Conservation (phyloP, 2,329 filamentous ascomycete species). For the Hymenoscyphus scutula region DNA sequence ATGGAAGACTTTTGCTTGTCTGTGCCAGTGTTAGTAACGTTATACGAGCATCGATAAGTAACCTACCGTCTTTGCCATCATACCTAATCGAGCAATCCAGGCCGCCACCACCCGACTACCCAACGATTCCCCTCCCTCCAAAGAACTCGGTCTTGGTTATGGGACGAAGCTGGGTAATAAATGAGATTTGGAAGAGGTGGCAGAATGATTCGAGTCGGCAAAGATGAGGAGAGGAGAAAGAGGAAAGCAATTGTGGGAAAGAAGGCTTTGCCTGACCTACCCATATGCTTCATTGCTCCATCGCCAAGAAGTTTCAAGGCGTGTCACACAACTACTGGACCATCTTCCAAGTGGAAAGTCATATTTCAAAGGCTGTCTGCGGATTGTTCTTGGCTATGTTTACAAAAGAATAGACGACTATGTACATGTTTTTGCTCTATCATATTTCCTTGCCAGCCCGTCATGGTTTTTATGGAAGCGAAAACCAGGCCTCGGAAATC, state of each 20-base stretch:
- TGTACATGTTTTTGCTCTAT: neutral
- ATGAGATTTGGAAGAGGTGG: neutral
- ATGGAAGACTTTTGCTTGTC: neutral
- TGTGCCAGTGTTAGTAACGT: neutral
- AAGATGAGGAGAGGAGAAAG: neutral
- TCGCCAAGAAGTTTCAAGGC: neutral
- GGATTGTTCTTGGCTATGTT: neutral
- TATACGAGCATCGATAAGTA: neutral
- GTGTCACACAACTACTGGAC: neutral
- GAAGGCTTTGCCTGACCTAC: too few relatives aligned
- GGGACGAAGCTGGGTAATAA: neutral
- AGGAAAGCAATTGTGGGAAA: neutral
- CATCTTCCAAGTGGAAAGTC: neutral
- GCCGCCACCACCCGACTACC: neutral
- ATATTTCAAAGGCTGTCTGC: neutral
- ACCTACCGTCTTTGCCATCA: neutral
- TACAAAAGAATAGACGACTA: neutral
- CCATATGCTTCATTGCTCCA: neutral
- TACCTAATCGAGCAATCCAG: neutral
- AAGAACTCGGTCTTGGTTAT: neutral
- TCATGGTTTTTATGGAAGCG: constrained; percentile 10
- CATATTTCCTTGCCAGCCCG: neutral
- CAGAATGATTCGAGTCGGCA: neutral
- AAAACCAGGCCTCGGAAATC: constrained; percentile 23
- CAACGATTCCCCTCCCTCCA: neutral